Conservation (phyloP, 2,329 filamentous ascomycete genomes). For the Domatiomyces catenatus region DNA sequence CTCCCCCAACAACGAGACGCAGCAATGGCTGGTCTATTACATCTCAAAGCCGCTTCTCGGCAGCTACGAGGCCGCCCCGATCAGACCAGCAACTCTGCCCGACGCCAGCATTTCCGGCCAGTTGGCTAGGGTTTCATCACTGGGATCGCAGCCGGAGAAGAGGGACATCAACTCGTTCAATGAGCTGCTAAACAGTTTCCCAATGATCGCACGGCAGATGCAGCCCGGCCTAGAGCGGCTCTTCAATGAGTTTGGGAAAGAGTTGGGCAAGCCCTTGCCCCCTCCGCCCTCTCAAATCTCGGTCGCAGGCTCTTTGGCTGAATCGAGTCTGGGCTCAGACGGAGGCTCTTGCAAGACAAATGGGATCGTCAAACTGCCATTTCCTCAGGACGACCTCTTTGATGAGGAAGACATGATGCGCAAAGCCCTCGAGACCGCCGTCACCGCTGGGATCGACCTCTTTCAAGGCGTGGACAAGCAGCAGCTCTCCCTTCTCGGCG, state of each 20-base stretch:
- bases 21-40: conserved; percentile 93
- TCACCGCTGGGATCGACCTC: conserved; percentile 84
- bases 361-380: conserved; percentile 30
- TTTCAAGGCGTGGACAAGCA: conserved; percentile 95
- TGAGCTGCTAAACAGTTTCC: conserved; percentile 79
- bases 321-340: conserved; percentile 17
- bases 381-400: conserved; percentile 53
- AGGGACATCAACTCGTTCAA: conserved; percentile 86
- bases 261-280: conserved; percentile 72
- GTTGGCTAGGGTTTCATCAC: conserved; percentile 20
- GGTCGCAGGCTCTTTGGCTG: not conserved
- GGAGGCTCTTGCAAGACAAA: conserved; percentile 21
- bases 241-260: conserved; percentile 74
- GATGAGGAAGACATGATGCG: conserved; percentile 88
- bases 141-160: conserved; percentile 49
- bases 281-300: conserved; percentile 41
- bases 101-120: conserved; percentile 14
- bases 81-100: conserved; percentile 14
- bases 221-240: conserved; percentile 76
- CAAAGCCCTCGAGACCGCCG: conserved; percentile 73
- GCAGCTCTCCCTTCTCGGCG: conserved; percentile 77
- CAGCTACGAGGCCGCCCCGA: conserved; percentile 53
- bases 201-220: conserved; percentile 93
- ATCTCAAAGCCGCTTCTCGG: conserved; percentile 82
- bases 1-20: conserved; percentile 70